Base-by-base conservation (phyloP, 2,329 filamentous ascomycete species). In the Didymella keratinophila region DNA sequence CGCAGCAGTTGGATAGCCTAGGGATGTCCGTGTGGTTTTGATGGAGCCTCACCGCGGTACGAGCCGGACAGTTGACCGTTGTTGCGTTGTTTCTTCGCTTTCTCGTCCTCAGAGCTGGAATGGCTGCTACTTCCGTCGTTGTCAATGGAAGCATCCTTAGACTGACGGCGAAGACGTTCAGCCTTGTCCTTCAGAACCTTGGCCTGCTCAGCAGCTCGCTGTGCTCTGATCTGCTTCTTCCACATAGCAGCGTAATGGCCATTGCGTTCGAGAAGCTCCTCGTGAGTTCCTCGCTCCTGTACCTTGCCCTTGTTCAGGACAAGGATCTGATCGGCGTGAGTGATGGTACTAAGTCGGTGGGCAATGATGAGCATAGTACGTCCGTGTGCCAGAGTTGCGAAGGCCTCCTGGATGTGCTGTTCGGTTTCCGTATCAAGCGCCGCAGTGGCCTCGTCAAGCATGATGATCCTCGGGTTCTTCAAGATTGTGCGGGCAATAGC, bases 351-450 rank as follows among this genome's bases (percentile, higher is more conserved):
- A 25, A 86, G 77, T 39, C 83, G 80, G 80, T 87, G 92, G 81
- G 95, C 95, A 79, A 99, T 98, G 50, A 98, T 93, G 60, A 99
- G 86, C 81, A 97, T 89, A 1, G 95, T 99, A 45, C 95, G 90
- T 48, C 93, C 93, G 66, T 89, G 83, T 16, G 92, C 91, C 45
- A 98, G 86, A 14, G 86, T 92, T 57, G 88, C 88, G 30, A 99
- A 85, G 34, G 93, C 93, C 58, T 89, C 86, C 77, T 97, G 93
- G 59, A 97, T 97, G 73, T 96, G 90, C 75, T 96, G 91, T 76
- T 97, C 93, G 0, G 93, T 97, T 65, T 95, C 91, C 0, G 92
- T 93, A 74, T 97, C 93, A 28, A 97, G 82, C 10, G 93, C 93
- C 32, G 93, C 94, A 1, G 93, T 97, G 12, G 93, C 93, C 78